Evolutionary conservation across 192 early-diverging fungal species (phyloP).

Genomic region (Backusella tuberculispora): DNA sequence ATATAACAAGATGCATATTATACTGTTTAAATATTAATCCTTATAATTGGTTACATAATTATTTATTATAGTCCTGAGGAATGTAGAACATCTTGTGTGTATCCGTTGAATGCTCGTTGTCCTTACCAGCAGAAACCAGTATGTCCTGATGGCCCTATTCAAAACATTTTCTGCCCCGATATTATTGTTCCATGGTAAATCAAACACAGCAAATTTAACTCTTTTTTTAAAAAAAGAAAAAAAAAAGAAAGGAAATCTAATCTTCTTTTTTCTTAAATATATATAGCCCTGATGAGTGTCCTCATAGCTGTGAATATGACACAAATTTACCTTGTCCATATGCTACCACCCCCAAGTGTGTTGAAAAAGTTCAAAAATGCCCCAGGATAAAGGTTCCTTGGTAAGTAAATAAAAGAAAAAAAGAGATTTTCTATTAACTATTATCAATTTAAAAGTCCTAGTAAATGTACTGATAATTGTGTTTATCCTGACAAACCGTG

Average conservation of each 20-base stretch:
- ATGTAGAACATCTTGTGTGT: background rate
- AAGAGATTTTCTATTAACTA: background rate
- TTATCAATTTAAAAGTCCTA: background rate
- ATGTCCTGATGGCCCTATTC: background rate
- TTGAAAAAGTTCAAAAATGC: background rate
- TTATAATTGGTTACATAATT: background rate
- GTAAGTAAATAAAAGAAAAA: background rate
- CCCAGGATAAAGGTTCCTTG: background rate
- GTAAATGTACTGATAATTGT: background rate
- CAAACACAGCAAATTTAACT: background rate
- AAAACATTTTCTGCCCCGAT: background rate
- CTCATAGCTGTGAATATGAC: background rate
- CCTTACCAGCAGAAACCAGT: background rate
- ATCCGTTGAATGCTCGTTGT: background rate
- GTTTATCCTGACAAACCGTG: background rate
- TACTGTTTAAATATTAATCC: background rate
- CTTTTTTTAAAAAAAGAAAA: background rate
- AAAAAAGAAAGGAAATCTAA: too few relatives aligned
- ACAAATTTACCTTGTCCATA: background rate
- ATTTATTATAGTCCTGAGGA: background rate
- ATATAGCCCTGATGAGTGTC: background rate
- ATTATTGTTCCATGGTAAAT: background rate
- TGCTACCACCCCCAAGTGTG: background rate
- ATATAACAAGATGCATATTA: too few relatives aligned
- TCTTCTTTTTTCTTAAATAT: background rate